Evolutionary conservation across 2,329 filamentous ascomycete species (phyloP).

Genomic region (Thelonectria discophora): DNA sequence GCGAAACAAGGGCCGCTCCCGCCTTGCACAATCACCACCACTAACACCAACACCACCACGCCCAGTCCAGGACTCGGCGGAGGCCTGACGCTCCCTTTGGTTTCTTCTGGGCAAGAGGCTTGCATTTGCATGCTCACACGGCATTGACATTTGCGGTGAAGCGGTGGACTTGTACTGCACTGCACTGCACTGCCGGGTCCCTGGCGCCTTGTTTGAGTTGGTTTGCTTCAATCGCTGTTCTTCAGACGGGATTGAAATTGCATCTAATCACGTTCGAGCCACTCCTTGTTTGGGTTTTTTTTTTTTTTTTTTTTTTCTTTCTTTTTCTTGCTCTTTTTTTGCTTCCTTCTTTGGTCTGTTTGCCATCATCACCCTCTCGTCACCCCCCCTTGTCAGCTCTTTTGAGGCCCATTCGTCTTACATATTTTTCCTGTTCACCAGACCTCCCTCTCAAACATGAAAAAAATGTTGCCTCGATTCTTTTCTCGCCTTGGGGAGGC

Average conservation of each 20-base stretch:
- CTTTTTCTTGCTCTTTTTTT: background rate
- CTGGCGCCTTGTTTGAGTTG: slow-evolving; percentile 2
- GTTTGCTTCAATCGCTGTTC: background rate
- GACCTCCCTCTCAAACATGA: no score
- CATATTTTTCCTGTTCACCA: slow-evolving; percentile 28
- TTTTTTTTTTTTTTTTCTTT: background rate
- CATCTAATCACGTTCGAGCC: background rate
- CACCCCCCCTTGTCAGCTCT: background rate
- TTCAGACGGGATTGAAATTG: slow-evolving; percentile 13
- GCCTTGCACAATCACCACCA: slow-evolving; percentile 3
- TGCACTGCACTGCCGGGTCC: slow-evolving; percentile 19
- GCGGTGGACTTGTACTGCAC: no score
- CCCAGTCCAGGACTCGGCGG: background rate
- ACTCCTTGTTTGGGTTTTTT: background rate
- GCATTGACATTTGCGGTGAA: slow-evolving; percentile 15
- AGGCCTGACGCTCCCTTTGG: background rate
- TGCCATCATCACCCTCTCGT: background rate
- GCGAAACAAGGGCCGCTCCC: slow-evolving; percentile 5
- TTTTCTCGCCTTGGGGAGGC: background rate
- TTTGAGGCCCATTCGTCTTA: slow-evolving; percentile 6
- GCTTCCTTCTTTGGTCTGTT: slow-evolving; percentile 3
- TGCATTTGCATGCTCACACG: slow-evolving; percentile 22
- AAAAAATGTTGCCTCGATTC: background rate
- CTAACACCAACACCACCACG: no score
- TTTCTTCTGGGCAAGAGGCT: no score